Evolutionary conservation across 75 land plant species (phyloP).

Genomic region (Cunninghamia lanceolata): DNA sequence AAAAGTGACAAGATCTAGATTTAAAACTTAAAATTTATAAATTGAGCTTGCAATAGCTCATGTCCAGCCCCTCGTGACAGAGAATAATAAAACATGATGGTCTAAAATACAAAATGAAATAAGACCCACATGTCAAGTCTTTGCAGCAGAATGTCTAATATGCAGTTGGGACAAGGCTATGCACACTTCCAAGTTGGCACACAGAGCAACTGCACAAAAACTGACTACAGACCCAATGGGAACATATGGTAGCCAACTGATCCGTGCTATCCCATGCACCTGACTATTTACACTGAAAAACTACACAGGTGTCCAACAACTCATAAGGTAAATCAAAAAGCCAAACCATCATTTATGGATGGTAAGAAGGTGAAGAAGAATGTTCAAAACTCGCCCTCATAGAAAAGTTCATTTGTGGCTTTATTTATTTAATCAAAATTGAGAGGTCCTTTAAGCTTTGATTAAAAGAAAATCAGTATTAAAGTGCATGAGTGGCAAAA

Average conservation of each 20-base stretch:
- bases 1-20: neutral
- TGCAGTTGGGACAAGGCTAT: neutral
- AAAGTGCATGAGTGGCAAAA: neutral
- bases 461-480: neutral
- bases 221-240: neutral
- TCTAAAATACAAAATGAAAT: slow-evolving; percentile 1
- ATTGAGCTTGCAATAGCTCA: neutral
- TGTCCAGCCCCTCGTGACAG: neutral
- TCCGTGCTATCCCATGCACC: neutral
- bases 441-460: neutral
- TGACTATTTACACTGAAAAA: neutral
- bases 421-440: neutral
- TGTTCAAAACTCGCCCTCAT: neutral
- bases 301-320: neutral
- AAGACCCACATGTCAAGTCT: neutral
- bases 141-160: too few species aligned
- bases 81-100: neutral
- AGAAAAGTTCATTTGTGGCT: neutral
- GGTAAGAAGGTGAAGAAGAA: neutral
- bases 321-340: neutral
- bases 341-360: neutral
- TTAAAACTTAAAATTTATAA: neutral
- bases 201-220: neutral
- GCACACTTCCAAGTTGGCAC: neutral
- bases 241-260: neutral